These are phyloP conservation scores for Phytophthora citricola DNA, from an alignment of 352 stramenopile genomes.

Conservation along the genomic window DNA sequence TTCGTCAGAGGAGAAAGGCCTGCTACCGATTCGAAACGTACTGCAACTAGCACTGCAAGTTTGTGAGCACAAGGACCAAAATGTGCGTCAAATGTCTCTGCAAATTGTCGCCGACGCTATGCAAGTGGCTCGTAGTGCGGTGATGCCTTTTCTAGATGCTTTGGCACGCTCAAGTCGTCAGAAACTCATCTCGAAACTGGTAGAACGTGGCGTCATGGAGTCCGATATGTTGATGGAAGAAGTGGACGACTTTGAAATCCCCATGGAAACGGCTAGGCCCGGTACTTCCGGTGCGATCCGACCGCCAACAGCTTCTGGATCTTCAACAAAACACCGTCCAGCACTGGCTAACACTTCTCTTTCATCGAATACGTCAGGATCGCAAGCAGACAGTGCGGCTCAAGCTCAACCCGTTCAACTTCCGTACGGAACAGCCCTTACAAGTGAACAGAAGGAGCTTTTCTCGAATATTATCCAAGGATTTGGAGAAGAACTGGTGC, in stretches of 20 bases:
- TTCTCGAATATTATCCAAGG: slow-evolving; percentile 58
- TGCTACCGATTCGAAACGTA: slow-evolving; percentile 69
- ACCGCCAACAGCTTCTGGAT: slow-evolving; percentile 73
- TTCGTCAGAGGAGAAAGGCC: slow-evolving; percentile 33
- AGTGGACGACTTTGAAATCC: slow-evolving; percentile 81
- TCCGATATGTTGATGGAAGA: slow-evolving; percentile 86
- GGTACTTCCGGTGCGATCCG: slow-evolving; percentile 63
- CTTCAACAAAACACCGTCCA: slow-evolving; percentile 81
- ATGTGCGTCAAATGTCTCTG: slow-evolving; percentile 64
- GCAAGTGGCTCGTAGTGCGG: slow-evolving; percentile 58
- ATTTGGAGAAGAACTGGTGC: slow-evolving; percentile 76
- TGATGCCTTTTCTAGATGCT: slow-evolving; percentile 77
- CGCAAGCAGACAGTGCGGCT: slow-evolving; percentile 20
- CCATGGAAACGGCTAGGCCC: slow-evolving; percentile 44
- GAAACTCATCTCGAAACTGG: slow-evolving; percentile 85
- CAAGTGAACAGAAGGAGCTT: slow-evolving; percentile 60
- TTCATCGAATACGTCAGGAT: slow-evolving; percentile 27
- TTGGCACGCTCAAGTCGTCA: slow-evolving; percentile 68
- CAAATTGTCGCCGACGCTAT: slow-evolving; percentile 78
- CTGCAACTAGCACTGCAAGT: slow-evolving; percentile 72
- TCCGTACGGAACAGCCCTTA: slow-evolving; percentile 77
- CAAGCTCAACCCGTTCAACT: slow-evolving; percentile 51
- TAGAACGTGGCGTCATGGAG: slow-evolving; percentile 75
- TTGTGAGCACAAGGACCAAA: slow-evolving; percentile 77
- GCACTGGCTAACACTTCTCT: slow-evolving; percentile 64